Percentiles rank a stretch among this genome's conserved stretches.
Evolutionary conservation across 2,329 filamentous ascomycete species (phyloP).

Genomic region (Phaeophleospora eucalypticola): DNA sequence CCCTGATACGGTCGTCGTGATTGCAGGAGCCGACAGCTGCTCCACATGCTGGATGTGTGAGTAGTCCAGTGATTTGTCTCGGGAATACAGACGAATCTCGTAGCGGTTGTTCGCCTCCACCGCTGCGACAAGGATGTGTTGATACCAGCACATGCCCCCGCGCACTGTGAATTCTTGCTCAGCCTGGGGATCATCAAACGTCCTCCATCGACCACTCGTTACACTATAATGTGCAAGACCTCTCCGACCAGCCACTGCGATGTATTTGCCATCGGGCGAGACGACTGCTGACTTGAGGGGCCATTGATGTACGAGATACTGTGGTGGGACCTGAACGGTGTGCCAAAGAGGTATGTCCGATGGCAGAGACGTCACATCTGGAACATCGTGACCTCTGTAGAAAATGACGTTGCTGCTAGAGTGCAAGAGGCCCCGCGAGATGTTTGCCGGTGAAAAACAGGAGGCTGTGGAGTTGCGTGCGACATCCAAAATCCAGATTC

Average conservation of each 20-base stretch:
- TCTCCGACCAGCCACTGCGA: slow-evolving; percentile 89
- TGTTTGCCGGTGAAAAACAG: slow-evolving; percentile 86
- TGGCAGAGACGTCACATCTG: slow-evolving; percentile 85
- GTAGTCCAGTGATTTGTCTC: slow-evolving; percentile 73
- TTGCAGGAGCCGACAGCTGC: slow-evolving; percentile 76
- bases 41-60: slow-evolving; percentile 72
- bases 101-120: slow-evolving; percentile 81
- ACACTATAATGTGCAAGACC: slow-evolving; percentile 95
- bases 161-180: slow-evolving; percentile 90
- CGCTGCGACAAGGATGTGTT: slow-evolving; percentile 88
- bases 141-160: slow-evolving; percentile 98
- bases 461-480: slow-evolving; percentile 89
- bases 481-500: slow-evolving; percentile 85
- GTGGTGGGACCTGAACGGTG: slow-evolving; percentile 76
- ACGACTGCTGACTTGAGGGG: slow-evolving; percentile 83
- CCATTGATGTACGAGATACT: slow-evolving; percentile 88
- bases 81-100: slow-evolving; percentile 81
- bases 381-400: slow-evolving; percentile 87
- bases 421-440: slow-evolving; percentile 83
- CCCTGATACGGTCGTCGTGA: slow-evolving; percentile 81
- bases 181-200: slow-evolving; percentile 72
- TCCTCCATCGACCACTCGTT: slow-evolving; percentile 92
- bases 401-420: slow-evolving; percentile 85
- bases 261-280: slow-evolving; percentile 86
- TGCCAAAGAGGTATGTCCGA: slow-evolving; percentile 95